Evolutionary conservation across 441 rosid genomes (phyloP).

Genomic region (Mallotus repandus): DNA sequence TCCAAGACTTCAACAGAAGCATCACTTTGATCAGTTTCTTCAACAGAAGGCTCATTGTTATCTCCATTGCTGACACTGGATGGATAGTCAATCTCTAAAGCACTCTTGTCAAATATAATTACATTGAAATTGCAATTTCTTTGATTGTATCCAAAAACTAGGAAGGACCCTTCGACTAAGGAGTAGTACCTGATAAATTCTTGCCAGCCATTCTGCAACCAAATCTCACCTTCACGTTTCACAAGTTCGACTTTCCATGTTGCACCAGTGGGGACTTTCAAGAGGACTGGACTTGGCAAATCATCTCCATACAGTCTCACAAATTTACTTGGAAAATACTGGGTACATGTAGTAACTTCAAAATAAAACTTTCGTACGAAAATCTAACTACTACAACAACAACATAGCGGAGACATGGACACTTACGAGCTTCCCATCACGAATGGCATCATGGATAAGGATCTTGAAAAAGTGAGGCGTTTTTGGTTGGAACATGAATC

Average conservation of each 20-base stretch:
- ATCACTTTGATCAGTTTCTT: neutral
- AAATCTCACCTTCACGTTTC: constrained; percentile 31
- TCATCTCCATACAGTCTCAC: constrained; percentile 22
- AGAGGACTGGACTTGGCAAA: constrained; percentile 11
- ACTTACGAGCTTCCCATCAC: neutral
- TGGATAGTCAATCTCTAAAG: constrained; percentile 32
- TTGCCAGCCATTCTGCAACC: constrained; percentile 54
- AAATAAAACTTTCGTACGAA: too few relatives aligned
- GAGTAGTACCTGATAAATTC: constrained; percentile 41
- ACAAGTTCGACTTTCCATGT: constrained; percentile 31
- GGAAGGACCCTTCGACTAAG: constrained; percentile 31
- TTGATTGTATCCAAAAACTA: constrained; percentile 35
- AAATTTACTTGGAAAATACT: constrained; percentile 29
- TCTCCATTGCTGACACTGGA: neutral
- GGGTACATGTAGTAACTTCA: neutral
- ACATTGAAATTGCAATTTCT: constrained; percentile 25
- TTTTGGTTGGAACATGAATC: neutral
- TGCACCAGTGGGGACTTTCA: constrained; percentile 29
- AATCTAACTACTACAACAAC: too few relatives aligned
- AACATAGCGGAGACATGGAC: too few relatives aligned
- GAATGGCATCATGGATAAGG: neutral
- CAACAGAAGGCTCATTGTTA: neutral
- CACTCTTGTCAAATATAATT: constrained; percentile 28
- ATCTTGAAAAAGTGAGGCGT: neutral
- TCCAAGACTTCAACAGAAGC: neutral